Conservation (phyloP, 768 basidiomycete species). For the Lentinula sp. region DNA sequence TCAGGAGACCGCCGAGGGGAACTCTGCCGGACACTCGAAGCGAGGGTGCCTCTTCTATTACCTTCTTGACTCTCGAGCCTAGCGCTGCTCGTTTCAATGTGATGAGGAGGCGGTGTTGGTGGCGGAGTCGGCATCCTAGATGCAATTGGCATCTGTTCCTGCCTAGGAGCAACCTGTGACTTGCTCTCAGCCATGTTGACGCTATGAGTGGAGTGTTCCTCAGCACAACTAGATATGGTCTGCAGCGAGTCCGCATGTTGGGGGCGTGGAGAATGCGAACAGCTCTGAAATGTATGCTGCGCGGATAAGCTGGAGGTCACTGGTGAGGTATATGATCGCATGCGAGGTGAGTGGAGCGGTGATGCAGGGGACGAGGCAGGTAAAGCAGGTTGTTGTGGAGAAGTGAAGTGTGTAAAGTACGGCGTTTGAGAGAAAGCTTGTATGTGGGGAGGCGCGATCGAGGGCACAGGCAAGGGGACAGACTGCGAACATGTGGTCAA, state of each 20-base stretch:
- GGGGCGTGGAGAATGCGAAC: background rate
- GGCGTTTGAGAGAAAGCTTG: background rate
- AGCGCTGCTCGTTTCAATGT: background rate
- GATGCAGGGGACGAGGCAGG: background rate
- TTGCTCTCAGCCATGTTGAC: no score
- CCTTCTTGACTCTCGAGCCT: background rate
- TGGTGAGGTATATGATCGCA: background rate
- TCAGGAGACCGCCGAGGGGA: background rate
- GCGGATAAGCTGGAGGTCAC: background rate
- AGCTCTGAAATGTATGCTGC: background rate
- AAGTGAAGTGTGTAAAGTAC: background rate
- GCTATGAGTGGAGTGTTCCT: background rate
- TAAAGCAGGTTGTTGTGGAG: background rate
- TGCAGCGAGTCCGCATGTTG: background rate
- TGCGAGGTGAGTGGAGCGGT: background rate
- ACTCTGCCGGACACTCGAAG: background rate
- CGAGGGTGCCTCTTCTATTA: background rate
- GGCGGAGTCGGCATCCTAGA: background rate
- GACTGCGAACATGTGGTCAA: background rate
- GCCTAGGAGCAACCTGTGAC: background rate
- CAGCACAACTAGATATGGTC: background rate
- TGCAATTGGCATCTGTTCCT: background rate
- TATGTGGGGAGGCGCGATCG: background rate
- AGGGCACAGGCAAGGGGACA: background rate
- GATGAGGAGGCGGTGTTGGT: background rate